These are phyloP conservation scores for Pyrenopolyporus hunteri DNA, from an alignment of 495 filamentous ascomycete species.

Conservation along the genomic window DNA sequence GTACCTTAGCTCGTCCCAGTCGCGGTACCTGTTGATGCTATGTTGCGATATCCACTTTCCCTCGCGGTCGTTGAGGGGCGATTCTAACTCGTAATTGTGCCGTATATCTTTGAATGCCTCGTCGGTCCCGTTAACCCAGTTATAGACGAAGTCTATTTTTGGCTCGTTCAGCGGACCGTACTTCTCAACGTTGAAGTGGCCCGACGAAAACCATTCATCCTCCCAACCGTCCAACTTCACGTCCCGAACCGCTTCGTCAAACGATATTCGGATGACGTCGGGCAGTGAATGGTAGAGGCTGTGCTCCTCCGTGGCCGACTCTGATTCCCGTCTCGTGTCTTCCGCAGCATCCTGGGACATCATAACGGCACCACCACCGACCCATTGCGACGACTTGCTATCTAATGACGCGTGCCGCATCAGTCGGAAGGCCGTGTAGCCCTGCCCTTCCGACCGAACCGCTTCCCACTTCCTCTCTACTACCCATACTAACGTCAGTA, in stretches of 20 bases:
- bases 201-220: conserved; percentile 49
- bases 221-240: conserved; percentile 49
- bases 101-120: conserved; percentile 44
- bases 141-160: conserved; percentile 54
- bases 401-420: conserved; percentile 31
- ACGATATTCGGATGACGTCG: conserved; percentile 48
- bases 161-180: conserved; percentile 43
- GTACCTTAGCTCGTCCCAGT: conserved; percentile 53
- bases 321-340: not conserved
- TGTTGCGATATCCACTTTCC: conserved; percentile 50
- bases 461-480: conserved; percentile 26
- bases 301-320: conserved; percentile 12
- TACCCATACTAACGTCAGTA: conserved; percentile 32
- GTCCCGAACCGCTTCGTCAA: conserved; percentile 46
- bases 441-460: conserved; percentile 17
- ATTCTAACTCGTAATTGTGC: conserved; percentile 47
- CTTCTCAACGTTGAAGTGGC: conserved; percentile 38
- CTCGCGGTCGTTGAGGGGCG: conserved; percentile 48
- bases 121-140: conserved; percentile 54
- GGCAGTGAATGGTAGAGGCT: conserved; percentile 38
- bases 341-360: conserved; percentile 14
- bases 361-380: conserved; percentile 30
- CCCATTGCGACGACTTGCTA: conserved; percentile 34
- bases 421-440: conserved; percentile 20
- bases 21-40: conserved; percentile 50